Conservation (phyloP, 176 grass and related monocot species). For the Bolboschoenus planiculmis region DNA sequence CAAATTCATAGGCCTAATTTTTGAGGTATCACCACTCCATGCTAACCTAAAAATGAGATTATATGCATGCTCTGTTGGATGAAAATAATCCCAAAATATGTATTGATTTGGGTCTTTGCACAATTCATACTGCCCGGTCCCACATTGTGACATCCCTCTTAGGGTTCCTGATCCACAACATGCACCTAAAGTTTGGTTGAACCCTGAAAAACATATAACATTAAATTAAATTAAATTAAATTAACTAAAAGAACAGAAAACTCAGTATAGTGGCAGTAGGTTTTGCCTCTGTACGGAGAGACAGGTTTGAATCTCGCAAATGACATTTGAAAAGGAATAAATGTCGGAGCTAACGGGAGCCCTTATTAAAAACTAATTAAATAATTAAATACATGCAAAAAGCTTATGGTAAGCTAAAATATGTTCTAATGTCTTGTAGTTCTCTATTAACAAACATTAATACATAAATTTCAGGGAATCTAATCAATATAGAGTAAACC, state of each 20-base stretch:
- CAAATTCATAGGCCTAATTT: slow-evolving; percentile 1
- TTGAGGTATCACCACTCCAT: background rate
- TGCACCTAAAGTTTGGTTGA: background rate
- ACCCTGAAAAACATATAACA: background rate
- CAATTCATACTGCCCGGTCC: background rate
- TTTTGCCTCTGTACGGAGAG: too few relatives aligned
- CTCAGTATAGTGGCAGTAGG: too few relatives aligned
- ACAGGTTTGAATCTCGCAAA: too few relatives aligned
- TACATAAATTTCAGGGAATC: too few relatives aligned
- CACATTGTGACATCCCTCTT: background rate
- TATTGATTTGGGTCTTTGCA: background rate
- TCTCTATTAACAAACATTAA: too few relatives aligned
- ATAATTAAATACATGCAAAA: too few relatives aligned
- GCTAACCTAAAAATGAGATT: background rate
- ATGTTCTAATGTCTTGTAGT: too few relatives aligned
- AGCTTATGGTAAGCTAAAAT: background rate
- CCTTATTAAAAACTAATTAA: too few relatives aligned
- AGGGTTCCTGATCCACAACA: background rate
- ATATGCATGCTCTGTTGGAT: background rate
- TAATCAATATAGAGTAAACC: background rate
- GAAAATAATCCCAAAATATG: background rate
- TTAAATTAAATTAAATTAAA: background rate
- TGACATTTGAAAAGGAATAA: too few relatives aligned
- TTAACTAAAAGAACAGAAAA: too few relatives aligned
- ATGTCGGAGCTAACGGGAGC: too few relatives aligned